phyloP scores from a whole-genome alignment of 768 basidiomycete genomes.

The Hygrophorus russula region DNA sequence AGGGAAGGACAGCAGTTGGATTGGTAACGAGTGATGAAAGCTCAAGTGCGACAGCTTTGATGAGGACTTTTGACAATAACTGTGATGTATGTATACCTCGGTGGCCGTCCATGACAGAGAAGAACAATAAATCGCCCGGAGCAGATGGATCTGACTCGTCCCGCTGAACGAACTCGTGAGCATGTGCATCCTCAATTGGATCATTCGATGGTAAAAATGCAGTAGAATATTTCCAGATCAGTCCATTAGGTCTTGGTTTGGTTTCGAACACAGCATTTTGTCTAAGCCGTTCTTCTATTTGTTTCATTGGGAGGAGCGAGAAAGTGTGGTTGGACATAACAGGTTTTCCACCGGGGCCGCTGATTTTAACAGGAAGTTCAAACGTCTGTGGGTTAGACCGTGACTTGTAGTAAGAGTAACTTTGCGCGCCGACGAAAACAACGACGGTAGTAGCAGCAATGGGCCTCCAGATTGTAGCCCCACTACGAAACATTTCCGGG shows the following conservation, averaged over 20 bases:
- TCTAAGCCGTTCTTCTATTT: constrained; percentile 45
- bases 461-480: constrained; percentile 65
- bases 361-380: constrained; percentile 43
- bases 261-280: constrained; percentile 39
- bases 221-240: constrained; percentile 68
- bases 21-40: constrained; percentile 43
- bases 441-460: constrained; percentile 43
- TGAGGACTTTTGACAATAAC: constrained; percentile 72
- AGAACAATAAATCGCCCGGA: constrained; percentile 71
- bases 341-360: constrained; percentile 48
- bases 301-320: constrained; percentile 42
- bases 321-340: constrained; percentile 42
- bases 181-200: constrained; percentile 85
- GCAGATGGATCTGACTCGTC: constrained; percentile 47
- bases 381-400: constrained; percentile 39
- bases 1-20: constrained; percentile 16
- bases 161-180: constrained; percentile 54
- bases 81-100: constrained; percentile 75
- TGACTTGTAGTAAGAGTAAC: constrained; percentile 46
- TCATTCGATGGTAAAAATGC: constrained; percentile 78
- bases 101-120: constrained; percentile 89
- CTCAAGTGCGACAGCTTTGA: constrained; percentile 75
- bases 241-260: constrained; percentile 38
- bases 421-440: constrained; percentile 39
- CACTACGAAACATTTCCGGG: constrained; percentile 46